phyloP scores from a whole-genome alignment of 139 green algal genomes.

The Pleodorina starrii region DNA sequence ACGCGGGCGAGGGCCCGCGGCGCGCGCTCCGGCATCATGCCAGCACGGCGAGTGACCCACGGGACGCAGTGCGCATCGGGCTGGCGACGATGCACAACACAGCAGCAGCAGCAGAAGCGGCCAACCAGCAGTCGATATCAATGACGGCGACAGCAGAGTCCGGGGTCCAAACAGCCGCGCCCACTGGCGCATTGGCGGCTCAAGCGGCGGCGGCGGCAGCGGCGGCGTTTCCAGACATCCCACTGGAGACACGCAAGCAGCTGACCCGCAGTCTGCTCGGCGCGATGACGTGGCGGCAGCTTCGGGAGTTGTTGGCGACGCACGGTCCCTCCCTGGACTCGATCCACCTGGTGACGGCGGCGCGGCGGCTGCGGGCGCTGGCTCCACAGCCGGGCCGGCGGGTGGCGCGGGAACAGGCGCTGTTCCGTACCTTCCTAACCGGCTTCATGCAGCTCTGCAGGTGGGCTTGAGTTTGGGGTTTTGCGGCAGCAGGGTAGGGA shows the following conservation, averaged over 20 bases:
- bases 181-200: not conserved
- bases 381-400: not conserved
- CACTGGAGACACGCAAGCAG: not conserved
- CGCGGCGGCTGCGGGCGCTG: not conserved
- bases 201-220: not conserved
- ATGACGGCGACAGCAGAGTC: too few species aligned
- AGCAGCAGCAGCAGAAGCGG: too few species aligned
- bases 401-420: not conserved
- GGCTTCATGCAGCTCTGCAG: constrained; percentile 22
- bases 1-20: too few species aligned
- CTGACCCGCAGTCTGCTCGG: not conserved
- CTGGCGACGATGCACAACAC: too few species aligned
- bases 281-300: not conserved
- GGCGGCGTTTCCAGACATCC: too few species aligned
- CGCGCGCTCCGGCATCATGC: too few species aligned
- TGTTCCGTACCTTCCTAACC: constrained; percentile 12
- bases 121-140: too few species aligned
- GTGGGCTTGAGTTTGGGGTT: not conserved
- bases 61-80: too few species aligned
- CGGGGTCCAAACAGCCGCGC: too few species aligned
- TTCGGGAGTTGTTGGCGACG: constrained; percentile 26
- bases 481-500: not conserved
- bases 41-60: too few species aligned
- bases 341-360: not conserved
- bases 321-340: not conserved